Evolutionary conservation across 257 asterid species (phyloP), one percentile per base, ranked within the genome.

Genomic region (Ophiorrhiza pumila): DNA sequence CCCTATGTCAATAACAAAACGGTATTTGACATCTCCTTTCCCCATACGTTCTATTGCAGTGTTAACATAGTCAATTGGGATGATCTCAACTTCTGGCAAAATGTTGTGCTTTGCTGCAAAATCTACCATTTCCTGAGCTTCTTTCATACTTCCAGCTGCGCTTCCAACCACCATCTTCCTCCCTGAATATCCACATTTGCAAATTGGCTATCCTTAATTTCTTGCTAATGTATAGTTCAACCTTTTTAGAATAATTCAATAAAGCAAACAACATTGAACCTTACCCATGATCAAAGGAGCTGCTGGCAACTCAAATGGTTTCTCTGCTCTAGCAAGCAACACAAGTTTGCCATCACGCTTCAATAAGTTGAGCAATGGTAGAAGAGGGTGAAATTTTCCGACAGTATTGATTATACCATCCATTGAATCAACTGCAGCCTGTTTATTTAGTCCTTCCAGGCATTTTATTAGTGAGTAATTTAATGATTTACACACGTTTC

Each of bases 331-430:
- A 37, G 4, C 42, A 37, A 37, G 42, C 42, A 37, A 37, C 27
- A 84, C 41, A 25, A 86, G 81, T 76, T 65, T 82, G 42, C 84
- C 82, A 60, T 84, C 61, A 23, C 83, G 67, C 80, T 86, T 86
- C 76, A 86, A 49, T 72, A 86, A 71, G 2, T 74, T 66, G 15
- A 86, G 18, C 72, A 86, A 63, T 7, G 91, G 84, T 45, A 61
- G 34, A 49, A 82, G 1, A 17, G 85, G 56, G 59, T 84, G 87
- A 43, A 22, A 2, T 17, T 85, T 88, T 2, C 87, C 62, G 59
- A 82, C 87, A 0, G 86, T 82, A 45, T 86, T 84, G 9, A 86
- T 79, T 52, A 86, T 82, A 35, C 91, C 91, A 53, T 86, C 88
- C 76, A 84, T 59, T 39, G 81, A 80, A 46, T 79, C 78, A 14